phyloP scores from a whole-genome alignment of 257 asterid species.

The Jacaranda mimosifolia region DNA sequence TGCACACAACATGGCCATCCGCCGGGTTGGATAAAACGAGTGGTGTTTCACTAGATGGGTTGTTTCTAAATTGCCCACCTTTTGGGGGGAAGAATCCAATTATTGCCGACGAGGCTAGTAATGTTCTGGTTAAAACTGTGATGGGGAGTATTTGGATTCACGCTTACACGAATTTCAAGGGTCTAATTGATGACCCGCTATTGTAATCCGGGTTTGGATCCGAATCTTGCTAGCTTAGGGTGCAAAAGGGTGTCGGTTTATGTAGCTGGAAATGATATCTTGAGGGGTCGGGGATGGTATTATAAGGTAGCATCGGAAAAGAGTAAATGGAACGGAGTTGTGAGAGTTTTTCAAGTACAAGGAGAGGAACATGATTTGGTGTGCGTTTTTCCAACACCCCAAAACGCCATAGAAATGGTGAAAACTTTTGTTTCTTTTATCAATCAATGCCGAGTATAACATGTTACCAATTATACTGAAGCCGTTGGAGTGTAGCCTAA shows the following conservation, averaged over 20 bases:
- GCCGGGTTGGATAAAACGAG: conserved; percentile 39
- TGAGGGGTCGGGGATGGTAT: conserved; percentile 29
- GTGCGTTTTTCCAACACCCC: background rate
- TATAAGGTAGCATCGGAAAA: background rate
- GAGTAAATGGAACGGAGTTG: conserved; percentile 30
- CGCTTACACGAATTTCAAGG: conserved; percentile 38
- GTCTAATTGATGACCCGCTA: conserved; percentile 46
- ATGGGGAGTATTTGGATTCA: conserved; percentile 42
- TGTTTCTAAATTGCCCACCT: conserved; percentile 48
- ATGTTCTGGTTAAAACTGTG: background rate
- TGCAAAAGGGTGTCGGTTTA: conserved; percentile 26
- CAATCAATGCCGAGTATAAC: background rate
- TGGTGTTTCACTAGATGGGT: conserved; percentile 31
- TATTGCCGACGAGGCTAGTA: background rate
- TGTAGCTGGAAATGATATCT: conserved; percentile 22
- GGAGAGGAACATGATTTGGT: conserved; percentile 37
- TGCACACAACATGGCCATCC: conserved; percentile 53
- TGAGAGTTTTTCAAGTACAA: background rate
- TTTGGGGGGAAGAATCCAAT: conserved; percentile 53
- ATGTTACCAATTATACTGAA: too few relatives aligned
- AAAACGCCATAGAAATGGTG: background rate
- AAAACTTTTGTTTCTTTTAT: conserved; percentile 8
- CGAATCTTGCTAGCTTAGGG: conserved; percentile 18
- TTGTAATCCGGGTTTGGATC: conserved; percentile 31
- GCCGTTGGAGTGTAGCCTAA: too few relatives aligned